Conservation (phyloP, 2,329 filamentous ascomycete species). For the Cyphellophora attinorum region DNA sequence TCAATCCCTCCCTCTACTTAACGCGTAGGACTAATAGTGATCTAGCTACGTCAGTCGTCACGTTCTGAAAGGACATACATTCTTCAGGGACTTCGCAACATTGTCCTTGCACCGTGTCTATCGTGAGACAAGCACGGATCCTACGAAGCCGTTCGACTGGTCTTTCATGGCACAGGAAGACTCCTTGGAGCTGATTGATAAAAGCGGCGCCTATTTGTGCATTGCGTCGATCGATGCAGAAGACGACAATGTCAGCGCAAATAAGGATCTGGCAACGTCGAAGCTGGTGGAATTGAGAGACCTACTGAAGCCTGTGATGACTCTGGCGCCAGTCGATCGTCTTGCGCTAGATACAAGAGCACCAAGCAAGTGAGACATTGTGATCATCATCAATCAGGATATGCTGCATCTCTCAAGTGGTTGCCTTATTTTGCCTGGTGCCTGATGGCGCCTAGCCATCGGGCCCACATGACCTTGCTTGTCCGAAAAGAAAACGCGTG, state of each 20-base stretch:
- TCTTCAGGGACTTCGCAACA: conserved; percentile 49
- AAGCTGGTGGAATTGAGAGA: conserved; percentile 47
- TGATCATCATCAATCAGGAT: too few species aligned
- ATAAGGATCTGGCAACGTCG: conserved; percentile 44
- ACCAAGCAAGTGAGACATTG: too few species aligned
- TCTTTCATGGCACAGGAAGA: conserved; percentile 25
- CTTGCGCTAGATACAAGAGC: conserved; percentile 51
- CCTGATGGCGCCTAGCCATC: too few species aligned
- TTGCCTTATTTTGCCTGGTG: too few species aligned
- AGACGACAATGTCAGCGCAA: conserved; percentile 40
- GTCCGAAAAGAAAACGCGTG: too few species aligned
- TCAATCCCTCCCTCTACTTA: too few species aligned
- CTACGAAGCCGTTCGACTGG: conserved; percentile 19
- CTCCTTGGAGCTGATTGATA: conserved; percentile 42
- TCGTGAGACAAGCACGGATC: conserved; percentile 30
- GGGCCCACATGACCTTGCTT: too few species aligned
- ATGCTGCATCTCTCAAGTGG: too few species aligned
- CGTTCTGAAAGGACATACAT: conserved; percentile 46
- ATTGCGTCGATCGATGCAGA: conserved; percentile 49
- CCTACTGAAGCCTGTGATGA: conserved; percentile 45
- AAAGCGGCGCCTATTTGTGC: conserved; percentile 48
- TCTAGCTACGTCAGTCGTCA: conserved; percentile 48
- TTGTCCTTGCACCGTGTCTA: conserved; percentile 48
- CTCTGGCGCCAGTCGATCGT: conserved; percentile 48
- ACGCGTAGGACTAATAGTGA: too few species aligned